phyloP scores from a whole-genome alignment of 1,284 basidiomycete genomes.

The Thecaphora thlaspeos region DNA sequence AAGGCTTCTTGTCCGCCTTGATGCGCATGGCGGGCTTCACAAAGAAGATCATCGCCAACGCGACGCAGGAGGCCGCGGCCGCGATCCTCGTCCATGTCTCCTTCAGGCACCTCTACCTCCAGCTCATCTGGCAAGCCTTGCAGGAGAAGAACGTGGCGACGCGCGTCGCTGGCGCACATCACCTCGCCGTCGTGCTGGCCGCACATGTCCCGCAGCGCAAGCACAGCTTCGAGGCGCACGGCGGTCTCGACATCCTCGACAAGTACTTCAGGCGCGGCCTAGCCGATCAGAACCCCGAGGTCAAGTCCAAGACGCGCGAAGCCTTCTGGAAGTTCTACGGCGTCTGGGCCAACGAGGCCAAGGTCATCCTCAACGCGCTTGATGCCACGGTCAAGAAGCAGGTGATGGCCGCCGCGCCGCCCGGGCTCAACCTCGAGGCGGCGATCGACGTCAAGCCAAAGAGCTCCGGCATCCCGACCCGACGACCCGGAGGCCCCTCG shows the following conservation, averaged over 20 bases:
- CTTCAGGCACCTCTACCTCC: constrained; percentile 68
- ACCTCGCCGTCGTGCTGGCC: constrained; percentile 54
- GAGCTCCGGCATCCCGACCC: constrained; percentile 7
- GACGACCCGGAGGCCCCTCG: constrained; percentile 35
- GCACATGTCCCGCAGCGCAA: constrained; percentile 50
- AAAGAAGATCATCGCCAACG: constrained; percentile 88
- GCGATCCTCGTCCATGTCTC: constrained; percentile 72
- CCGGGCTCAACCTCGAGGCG: constrained; percentile 15
- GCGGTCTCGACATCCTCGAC: constrained; percentile 64
- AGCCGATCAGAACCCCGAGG: constrained; percentile 74
- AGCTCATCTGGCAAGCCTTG: constrained; percentile 71
- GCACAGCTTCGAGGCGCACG: constrained; percentile 58
- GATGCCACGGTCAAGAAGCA: constrained; percentile 75
- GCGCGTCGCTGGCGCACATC: constrained; percentile 66
- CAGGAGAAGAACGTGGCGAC: constrained; percentile 82
- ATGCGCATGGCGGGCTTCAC: constrained; percentile 86
- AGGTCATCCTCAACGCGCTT: constrained; percentile 67
- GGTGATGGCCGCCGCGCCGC: constrained; percentile 67
- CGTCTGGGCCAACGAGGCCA: constrained; percentile 73
- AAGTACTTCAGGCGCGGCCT: constrained; percentile 72
- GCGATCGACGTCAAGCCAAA: constrained; percentile 21
- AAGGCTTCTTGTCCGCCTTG: constrained; percentile 69
- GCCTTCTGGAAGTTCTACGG: constrained; percentile 78
- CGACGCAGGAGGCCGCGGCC: constrained; percentile 74
- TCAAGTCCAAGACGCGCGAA: constrained; percentile 71